Evolutionary conservation across 208 protist genomes (phyloP), one percentile per base, ranked within the genome.

Genomic region (Leishmania martiniquensis): DNA sequence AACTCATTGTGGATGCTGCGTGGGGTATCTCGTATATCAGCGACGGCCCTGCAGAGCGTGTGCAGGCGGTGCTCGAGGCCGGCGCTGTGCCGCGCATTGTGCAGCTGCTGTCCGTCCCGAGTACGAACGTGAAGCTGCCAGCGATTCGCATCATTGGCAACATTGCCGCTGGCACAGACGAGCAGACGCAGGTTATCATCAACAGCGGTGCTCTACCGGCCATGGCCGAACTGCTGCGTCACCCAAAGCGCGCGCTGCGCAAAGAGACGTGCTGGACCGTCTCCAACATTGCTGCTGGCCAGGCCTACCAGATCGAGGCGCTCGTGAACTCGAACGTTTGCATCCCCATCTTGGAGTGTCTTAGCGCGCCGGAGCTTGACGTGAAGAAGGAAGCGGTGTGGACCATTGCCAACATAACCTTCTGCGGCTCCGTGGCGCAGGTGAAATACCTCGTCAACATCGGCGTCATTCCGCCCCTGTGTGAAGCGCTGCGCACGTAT

Each of bases 251-350:
- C 52, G 87, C 90, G 57, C 98, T 99, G 60, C 91, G 92, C 32
- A 99, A 99, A 89, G 99, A 99, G 86, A 94, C 98, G 32, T 99
- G 98, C 89, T 99, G 99, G 99, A 99, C 98, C 10, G 92, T 99
- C 71, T 99, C 98, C 20, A 99, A 99, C 94, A 99, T 99, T 68
- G 98, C 98, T 29, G 98, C 99, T 9, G 99, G 99, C 67, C 98
- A 84, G 83, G 62, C 80, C 6, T 67, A 86, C 20, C 99, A 99
- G 88, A 98, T 99, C 66, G 94, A 99, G 66, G 85, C 89, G 1
- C 86, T 99, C 47, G 93, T 99, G 47, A 84, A 92, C 25, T 80
- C 89, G 69, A 90, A 96, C 74, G 85, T 99, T 60, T 98, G 99
- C 76, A 82, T 91, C 34, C 84, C 99, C 22, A 89, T 99, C 47